A percentile compares a stretch with the other conserved stretches of the same genome.
Conservation (phyloP, 768 basidiomycete genomes). For the Vararia minispora region DNA sequence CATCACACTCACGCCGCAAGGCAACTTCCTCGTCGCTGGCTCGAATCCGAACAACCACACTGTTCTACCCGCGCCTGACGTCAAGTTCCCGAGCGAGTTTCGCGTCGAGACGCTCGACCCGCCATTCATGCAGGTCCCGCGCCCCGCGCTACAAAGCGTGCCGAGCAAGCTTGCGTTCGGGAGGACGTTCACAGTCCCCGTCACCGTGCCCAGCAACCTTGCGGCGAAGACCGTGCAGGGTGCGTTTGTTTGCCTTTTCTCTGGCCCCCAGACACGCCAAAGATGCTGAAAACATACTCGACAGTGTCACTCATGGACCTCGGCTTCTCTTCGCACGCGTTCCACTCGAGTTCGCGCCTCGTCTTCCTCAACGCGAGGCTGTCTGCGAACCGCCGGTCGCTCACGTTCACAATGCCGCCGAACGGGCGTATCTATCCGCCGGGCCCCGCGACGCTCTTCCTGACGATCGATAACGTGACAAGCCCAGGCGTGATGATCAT, state of each 20-base stretch:
- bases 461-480: slow-evolving; percentile 20
- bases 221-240: slow-evolving; percentile 11
- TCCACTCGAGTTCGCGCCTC: slow-evolving; percentile 24
- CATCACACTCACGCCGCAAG: slow-evolving; percentile 44
- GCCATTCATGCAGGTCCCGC: slow-evolving; percentile 21
- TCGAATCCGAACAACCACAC: slow-evolving; percentile 35
- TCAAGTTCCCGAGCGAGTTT: slow-evolving; percentile 19
- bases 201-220: slow-evolving; percentile 21
- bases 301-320: slow-evolving; percentile 25
- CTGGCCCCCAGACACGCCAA: too few relatives aligned
- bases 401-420: slow-evolving; percentile 24
- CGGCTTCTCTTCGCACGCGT: slow-evolving; percentile 25
- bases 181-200: slow-evolving; percentile 22
- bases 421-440: slow-evolving; percentile 26
- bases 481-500: slow-evolving; percentile 16
- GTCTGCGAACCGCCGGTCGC: slow-evolving; percentile 18
- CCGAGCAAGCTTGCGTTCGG: slow-evolving; percentile 22
- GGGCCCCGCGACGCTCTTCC: slow-evolving; percentile 20
- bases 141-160: slow-evolving; percentile 18
- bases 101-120: slow-evolving; percentile 23
- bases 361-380: slow-evolving; percentile 23
- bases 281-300: neutral
- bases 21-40: slow-evolving; percentile 34
- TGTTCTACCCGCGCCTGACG: slow-evolving; percentile 8
- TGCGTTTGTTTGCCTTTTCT: slow-evolving; percentile 1